Evolutionary conservation across 768 basidiomycete genomes (phyloP).

Genomic region (Arthromyces matolae): DNA sequence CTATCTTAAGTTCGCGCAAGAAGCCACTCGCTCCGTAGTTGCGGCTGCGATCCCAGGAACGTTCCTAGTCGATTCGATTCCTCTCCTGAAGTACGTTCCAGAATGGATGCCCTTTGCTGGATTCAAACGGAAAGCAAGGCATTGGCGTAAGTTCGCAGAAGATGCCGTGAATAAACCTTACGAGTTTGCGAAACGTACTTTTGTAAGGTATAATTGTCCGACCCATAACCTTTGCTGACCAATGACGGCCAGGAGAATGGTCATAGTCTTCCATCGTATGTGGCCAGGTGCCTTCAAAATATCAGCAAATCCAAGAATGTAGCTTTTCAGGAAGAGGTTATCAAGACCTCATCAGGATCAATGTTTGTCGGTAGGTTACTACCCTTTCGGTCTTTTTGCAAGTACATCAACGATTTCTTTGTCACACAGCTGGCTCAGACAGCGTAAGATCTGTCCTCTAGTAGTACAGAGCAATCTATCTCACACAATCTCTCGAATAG

Average conservation of each 20-base stretch:
- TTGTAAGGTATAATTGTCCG: slow-evolving; percentile 10
- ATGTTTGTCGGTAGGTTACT: slow-evolving; percentile 23
- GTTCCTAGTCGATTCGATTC: slow-evolving; percentile 30
- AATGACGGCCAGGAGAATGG: slow-evolving; percentile 15
- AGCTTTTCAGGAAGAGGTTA: slow-evolving; percentile 15
- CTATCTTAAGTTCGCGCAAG: slow-evolving; percentile 28
- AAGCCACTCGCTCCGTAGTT: slow-evolving; percentile 25
- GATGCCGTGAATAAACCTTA: slow-evolving; percentile 23
- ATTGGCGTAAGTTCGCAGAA: slow-evolving; percentile 17
- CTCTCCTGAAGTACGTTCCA: slow-evolving; percentile 30
- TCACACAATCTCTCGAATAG: slow-evolving; percentile 10
- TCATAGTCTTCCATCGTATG: slow-evolving; percentile 17
- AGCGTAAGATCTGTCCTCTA: slow-evolving; percentile 16
- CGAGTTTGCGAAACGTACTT: slow-evolving; percentile 11
- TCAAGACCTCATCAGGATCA: slow-evolving; percentile 21
- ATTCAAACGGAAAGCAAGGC: slow-evolving; percentile 31
- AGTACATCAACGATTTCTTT: too few relatives aligned
- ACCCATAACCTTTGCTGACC: not conserved
- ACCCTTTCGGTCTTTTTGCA: not conserved
- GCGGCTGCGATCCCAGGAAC: slow-evolving; percentile 25
- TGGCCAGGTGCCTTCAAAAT: slow-evolving; percentile 15
- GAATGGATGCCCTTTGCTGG: slow-evolving; percentile 32
- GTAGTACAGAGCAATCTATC: not conserved
- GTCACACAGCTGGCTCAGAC: slow-evolving; percentile 22
- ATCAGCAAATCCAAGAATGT: slow-evolving; percentile 13